These are phyloP conservation scores for Tolypocladium pustulatum DNA, from an alignment of 2,329 filamentous ascomycete species.

Conservation along the genomic window DNA sequence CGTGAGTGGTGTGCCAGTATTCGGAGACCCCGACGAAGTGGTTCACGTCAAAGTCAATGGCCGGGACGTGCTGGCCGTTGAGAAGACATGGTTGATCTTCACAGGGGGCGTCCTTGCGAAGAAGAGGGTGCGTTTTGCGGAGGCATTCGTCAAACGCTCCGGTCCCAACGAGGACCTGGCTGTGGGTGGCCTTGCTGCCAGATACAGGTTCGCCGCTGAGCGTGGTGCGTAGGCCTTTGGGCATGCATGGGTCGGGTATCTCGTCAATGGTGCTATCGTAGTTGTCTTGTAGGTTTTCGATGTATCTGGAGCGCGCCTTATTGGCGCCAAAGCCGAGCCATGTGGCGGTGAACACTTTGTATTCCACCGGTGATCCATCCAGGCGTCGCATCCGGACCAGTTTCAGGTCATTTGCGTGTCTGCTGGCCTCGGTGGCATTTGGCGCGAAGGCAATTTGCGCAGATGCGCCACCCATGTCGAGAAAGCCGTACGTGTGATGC, in stretches of 20 bases:
- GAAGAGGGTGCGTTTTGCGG: constrained; percentile 67
- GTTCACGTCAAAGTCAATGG: constrained; percentile 94
- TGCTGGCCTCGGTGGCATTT: constrained; percentile 79
- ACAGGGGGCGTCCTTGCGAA: constrained; percentile 84
- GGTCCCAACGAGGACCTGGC: constrained; percentile 62
- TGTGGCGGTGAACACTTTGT: constrained; percentile 87
- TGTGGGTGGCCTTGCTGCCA: constrained; percentile 19
- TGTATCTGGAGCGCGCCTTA: constrained; percentile 74
- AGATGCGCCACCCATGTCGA: constrained; percentile 97
- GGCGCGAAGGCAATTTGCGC: constrained; percentile 97
- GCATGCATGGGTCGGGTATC: constrained; percentile 84
- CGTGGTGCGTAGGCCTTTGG: constrained; percentile 62
- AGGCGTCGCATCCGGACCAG: constrained; percentile 75
- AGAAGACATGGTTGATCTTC: constrained; percentile 75
- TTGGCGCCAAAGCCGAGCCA: constrained; percentile 98
- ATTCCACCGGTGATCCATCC: constrained; percentile 66
- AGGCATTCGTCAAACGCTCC: constrained; percentile 82
- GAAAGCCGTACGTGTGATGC: constrained; percentile 91
- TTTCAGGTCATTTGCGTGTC: constrained; percentile 83
- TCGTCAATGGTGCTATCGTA: constrained; percentile 51
- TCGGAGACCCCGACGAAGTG: constrained; percentile 97
- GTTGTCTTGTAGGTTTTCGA: constrained; percentile 63
- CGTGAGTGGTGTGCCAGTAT: constrained; percentile 97
- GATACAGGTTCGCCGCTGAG: constrained; percentile 53
- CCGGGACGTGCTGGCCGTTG: constrained; percentile 83